Base-by-base conservation (phyloP, 108 stramenopile species). In the Stephanodiscus triporus region DNA sequence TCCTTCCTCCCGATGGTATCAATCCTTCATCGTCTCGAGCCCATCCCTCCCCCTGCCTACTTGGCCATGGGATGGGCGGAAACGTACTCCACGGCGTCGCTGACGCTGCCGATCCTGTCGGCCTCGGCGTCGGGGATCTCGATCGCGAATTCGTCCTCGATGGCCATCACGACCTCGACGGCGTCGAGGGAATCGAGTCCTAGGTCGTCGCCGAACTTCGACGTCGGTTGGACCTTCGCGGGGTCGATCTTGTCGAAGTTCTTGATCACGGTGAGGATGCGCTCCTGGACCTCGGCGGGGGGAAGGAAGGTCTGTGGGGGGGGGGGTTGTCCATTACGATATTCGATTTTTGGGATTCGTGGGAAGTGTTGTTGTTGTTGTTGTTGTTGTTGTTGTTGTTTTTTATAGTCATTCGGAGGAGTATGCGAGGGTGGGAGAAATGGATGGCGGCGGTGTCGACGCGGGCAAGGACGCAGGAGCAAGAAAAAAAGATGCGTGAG, bases 81-180 rank as follows among this genome's bases (percentile, higher is more conserved):
- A 82, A 99, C 95, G 87, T 96, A 99, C 55, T 95, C 91, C 24
- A 98, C 91, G 14, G 99, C 99, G 81, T 99, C 97, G 17, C 63
- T 83, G 30, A 98, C 81, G 77, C 92, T 91, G 16, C 75, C 66
- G 77, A 99, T 99, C 87, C 97, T 98, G 82, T 99, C 99, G 7
- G 98, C 97, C 85, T 99, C 97, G n/a, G 95, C 94, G 88, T 99
- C 99, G 23, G 99, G 99, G 84, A 99, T 99, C 76, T 99, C 97
- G 82, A 99, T 96, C 66, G 95, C 95, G 81, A 99, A 99, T 88
- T 99, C 99, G 80, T 99, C 99, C 84, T 99, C 99, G 76, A 99
- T 96, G 48, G 98, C 98, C 99, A 99, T 99, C 49, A 98, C 97
- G 67, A 98, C 95, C 85, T 98, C 97, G 4, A 99, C 99, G 47